phyloP scores from a whole-genome alignment of 2,329 filamentous ascomycete genomes.

The Alternaria arborescens region DNA sequence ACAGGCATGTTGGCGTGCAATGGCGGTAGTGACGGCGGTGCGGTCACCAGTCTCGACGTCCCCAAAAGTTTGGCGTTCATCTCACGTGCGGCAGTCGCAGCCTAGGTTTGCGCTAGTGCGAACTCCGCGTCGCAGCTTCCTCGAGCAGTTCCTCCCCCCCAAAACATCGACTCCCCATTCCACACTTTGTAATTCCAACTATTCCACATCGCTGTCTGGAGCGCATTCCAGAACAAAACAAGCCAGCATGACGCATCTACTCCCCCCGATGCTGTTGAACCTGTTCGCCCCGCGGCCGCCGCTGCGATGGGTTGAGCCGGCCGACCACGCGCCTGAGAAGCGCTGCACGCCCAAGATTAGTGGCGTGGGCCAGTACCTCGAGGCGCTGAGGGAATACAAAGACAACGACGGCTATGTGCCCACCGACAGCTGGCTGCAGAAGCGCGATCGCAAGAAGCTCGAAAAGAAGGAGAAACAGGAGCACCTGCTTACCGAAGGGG shows the following conservation, averaged over 20 bases:
- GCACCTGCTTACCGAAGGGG: slow-evolving; percentile 69
- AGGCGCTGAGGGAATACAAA: slow-evolving; percentile 78
- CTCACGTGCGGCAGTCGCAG: slow-evolving; percentile 38
- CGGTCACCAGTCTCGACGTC: slow-evolving; percentile 3
- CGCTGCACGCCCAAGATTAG: slow-evolving; percentile 76
- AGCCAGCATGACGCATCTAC: slow-evolving; percentile 86
- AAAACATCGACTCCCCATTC: slow-evolving; percentile 23
- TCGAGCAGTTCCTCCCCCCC: slow-evolving; percentile 13
- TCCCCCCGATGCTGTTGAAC: slow-evolving; percentile 89
- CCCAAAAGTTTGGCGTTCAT: slow-evolving; percentile 30
- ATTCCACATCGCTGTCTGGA: slow-evolving; percentile 35
- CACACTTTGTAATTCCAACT: slow-evolving; percentile 39
- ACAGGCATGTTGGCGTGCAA: slow-evolving; percentile 55
- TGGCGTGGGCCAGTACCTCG: slow-evolving; percentile 78
- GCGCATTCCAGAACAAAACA: slow-evolving; percentile 45
- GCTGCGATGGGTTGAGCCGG: slow-evolving; percentile 84
- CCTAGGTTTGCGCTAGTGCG: slow-evolving; percentile 34
- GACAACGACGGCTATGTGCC: slow-evolving; percentile 78
- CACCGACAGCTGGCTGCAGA: slow-evolving; percentile 92
- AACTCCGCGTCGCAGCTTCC: slow-evolving; percentile 28
- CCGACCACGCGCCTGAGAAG: slow-evolving; percentile 83
- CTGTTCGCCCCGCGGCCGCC: slow-evolving; percentile 95
- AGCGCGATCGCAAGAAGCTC: slow-evolving; percentile 79
- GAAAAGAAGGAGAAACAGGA: slow-evolving; percentile 79
- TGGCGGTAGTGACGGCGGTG: slow-evolving; percentile 20